These are phyloP conservation scores for Isabelozyma gotoi DNA, from an alignment of 805 yeast genomes.

Conservation along the genomic window DNA sequence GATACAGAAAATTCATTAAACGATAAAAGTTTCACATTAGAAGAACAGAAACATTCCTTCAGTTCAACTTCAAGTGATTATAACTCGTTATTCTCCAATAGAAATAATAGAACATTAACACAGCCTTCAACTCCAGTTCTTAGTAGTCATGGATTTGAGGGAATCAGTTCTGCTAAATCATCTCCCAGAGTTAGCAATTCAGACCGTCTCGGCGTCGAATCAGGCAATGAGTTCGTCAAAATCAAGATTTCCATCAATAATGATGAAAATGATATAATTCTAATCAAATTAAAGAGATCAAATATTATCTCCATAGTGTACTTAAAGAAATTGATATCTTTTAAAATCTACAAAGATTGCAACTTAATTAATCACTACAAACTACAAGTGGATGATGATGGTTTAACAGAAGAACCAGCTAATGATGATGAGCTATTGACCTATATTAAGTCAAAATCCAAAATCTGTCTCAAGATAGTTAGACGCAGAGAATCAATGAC, in stretches of 20 bases:
- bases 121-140: not conserved
- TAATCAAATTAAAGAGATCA: slow-evolving; percentile 20
- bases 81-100: not conserved
- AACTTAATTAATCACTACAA: slow-evolving; percentile 26
- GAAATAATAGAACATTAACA: not conserved
- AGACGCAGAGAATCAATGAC: slow-evolving; percentile 13
- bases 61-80: slow-evolving; percentile 1
- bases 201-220: not conserved
- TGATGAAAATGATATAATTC: slow-evolving; percentile 29
- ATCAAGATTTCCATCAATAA: slow-evolving; percentile 25
- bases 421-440: slow-evolving; percentile 12
- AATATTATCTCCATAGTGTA: slow-evolving; percentile 22
- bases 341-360: slow-evolving; percentile 30
- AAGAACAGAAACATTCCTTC: not conserved
- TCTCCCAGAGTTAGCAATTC: no score
- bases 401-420: slow-evolving; percentile 7
- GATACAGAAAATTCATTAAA: slow-evolving; percentile 1
- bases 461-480: slow-evolving; percentile 23
- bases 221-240: slow-evolving; percentile 11
- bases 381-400: slow-evolving; percentile 15
- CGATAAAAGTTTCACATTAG: not conserved
- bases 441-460: slow-evolving; percentile 17
- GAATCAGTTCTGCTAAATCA: not conserved
- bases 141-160: not conserved
- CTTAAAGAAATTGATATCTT: slow-evolving; percentile 25